phyloP scores from a whole-genome alignment of 331 rosid species.

The Telfairia occidentalis region DNA sequence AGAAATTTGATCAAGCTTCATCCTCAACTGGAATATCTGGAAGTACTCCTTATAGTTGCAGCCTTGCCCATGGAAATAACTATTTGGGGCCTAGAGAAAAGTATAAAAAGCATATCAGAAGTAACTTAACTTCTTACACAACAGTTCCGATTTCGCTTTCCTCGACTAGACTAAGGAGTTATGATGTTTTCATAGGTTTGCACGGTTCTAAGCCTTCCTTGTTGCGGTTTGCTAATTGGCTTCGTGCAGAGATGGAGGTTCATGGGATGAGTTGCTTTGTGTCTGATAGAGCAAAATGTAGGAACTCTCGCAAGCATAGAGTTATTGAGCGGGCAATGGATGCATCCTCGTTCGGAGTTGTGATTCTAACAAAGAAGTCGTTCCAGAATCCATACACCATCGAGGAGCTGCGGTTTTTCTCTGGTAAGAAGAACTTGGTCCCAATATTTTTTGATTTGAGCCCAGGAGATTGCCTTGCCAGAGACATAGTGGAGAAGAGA shows the following conservation, averaged over 20 bases:
- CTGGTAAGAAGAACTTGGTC: constrained; percentile 67
- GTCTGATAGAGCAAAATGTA: constrained; percentile 60
- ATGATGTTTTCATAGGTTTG: constrained; percentile 67
- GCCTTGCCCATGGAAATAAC: constrained; percentile 22
- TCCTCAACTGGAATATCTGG: constrained; percentile 51
- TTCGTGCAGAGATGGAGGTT: constrained; percentile 67
- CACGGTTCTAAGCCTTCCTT: constrained; percentile 58
- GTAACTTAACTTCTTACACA: constrained; percentile 24
- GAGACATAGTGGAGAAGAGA: constrained; percentile 83
- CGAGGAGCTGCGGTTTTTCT: constrained; percentile 61
- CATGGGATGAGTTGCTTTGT: constrained; percentile 80
- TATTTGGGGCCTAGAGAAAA: constrained; percentile 34
- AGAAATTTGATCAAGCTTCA: constrained; percentile 46
- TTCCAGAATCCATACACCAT: constrained; percentile 70
- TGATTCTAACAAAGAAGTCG: constrained; percentile 64
- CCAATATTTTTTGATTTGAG: constrained; percentile 76
- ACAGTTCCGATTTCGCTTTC: constrained; percentile 52
- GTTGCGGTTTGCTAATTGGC: constrained; percentile 65
- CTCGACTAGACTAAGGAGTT: constrained; percentile 54
- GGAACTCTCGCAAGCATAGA: constrained; percentile 50
- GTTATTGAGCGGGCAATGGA: constrained; percentile 73
- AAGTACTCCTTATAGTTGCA: constrained; percentile 43
- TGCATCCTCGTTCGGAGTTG: constrained; percentile 71
- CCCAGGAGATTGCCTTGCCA: constrained; percentile 65
- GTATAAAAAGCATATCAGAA: constrained; percentile 30